Base-by-base conservation (phyloP, 2,329 filamentous ascomycete genomes). In the Phialophora expanda region DNA sequence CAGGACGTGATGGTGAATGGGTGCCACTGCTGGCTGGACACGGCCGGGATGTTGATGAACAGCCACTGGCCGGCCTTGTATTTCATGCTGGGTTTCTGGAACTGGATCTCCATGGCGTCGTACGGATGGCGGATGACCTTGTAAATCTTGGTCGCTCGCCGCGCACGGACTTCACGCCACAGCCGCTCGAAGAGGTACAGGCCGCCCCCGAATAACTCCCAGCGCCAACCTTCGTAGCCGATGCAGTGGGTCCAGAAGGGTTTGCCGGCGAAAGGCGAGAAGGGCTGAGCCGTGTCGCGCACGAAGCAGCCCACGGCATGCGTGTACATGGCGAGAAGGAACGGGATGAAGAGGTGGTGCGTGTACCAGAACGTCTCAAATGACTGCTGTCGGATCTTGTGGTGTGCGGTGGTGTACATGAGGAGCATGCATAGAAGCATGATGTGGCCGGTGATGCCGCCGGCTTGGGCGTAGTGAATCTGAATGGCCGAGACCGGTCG, bases 331-430 rank as follows among this genome's bases (percentile, higher is more conserved):
- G 87, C 94, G 53, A 99, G 84, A 75, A 98, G 81, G 79, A 99
- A 99, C 1, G 95, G 94, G 67, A 99, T 90, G 75, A 98, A 98
- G n/a, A 99, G 86, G 75, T 99, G 95, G 79, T 99, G 95, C 0
- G 93, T 97, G 80, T 99, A 99, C 95, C 95, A 99, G 78, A 99
- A 99, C 0, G 94, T 96, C 81, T 99, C 95, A 76, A 93, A 99
- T 0, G 92, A 96, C 77, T 99, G 95, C 77, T 98, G 94, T 62
- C 95, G 90, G 71, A 99, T 98, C 71, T 92, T 90, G 73, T 90
- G 86, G 76, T 99, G 95, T 2, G 95, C 90, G 0, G 93, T 97
- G 1, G 95, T 99, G 81, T 96, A 99, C 85, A 99, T 99, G 69
- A 99, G 81, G 69, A 99, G 82, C 95, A 99, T 99, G 85, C 93